phyloP scores from a whole-genome alignment of 305 asterid species.

The Fraxinus angustifolia region DNA sequence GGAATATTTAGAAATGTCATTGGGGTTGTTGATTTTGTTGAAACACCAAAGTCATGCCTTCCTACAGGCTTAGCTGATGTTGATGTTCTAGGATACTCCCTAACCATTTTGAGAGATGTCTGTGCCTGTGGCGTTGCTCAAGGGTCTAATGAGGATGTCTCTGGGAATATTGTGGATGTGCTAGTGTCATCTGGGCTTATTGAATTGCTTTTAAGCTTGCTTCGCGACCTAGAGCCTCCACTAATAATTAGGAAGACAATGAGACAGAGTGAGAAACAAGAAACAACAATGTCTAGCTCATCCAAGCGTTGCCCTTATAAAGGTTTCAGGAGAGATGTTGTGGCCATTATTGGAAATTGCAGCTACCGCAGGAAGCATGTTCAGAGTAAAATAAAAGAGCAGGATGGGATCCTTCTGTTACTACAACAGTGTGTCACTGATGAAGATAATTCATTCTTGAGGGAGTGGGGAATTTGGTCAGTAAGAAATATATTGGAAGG shows the following conservation, averaged over 20 bases:
- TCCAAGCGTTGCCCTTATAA: conserved; percentile 60
- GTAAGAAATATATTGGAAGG: conserved; percentile 73
- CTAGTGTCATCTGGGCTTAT: conserved; percentile 57
- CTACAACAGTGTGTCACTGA: conserved; percentile 73
- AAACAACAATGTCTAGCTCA: conserved; percentile 20
- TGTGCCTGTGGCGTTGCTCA: conserved; percentile 43
- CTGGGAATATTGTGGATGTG: conserved; percentile 36
- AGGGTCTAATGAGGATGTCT: conserved; percentile 22
- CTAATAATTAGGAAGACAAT: conserved; percentile 48
- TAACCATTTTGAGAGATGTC: conserved; percentile 65
- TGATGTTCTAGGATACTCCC: conserved; percentile 65
- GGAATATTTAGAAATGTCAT: conserved; percentile 44
- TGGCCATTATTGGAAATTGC: conserved; percentile 72
- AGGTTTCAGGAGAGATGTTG: conserved; percentile 77
- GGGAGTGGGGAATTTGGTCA: conserved; percentile 93
- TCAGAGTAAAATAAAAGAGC: conserved; percentile 69
- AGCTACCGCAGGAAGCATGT: conserved; percentile 50
- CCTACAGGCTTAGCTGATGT: conserved; percentile 57
- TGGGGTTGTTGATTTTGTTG: conserved; percentile 39
- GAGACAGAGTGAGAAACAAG: conserved; percentile 25
- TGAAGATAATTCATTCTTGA: conserved; percentile 80
- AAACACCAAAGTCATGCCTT: conserved; percentile 40
- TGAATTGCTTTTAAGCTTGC: conserved; percentile 53
- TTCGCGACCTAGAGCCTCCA: conserved; percentile 71
- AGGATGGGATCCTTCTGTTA: conserved; percentile 56